phyloP scores from a whole-genome alignment of 139 green algal genomes.

The Desmodesmus armatus region DNA sequence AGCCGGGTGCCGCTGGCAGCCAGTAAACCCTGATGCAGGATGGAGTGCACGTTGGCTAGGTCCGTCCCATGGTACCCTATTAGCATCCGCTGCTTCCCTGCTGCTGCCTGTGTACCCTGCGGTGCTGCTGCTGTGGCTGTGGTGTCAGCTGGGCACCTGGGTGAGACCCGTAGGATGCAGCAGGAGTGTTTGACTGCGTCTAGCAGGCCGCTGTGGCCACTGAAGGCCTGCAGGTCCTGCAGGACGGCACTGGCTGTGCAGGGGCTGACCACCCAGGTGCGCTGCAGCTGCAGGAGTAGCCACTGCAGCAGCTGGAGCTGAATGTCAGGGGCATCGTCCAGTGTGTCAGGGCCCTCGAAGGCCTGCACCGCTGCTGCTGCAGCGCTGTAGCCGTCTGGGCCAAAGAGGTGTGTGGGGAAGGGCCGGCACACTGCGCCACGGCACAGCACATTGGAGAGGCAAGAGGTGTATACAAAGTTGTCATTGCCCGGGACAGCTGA shows the following conservation, averaged over 20 bases:
- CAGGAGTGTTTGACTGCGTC: conserved; percentile 3
- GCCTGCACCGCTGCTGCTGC: not conserved
- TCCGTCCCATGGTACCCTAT: conserved; percentile 33
- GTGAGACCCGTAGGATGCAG: conserved; percentile 2
- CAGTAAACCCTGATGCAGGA: conserved; percentile 40
- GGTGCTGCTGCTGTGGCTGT: not conserved
- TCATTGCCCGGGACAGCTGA: not conserved
- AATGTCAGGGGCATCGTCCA: not conserved
- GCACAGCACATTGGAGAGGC: not conserved
- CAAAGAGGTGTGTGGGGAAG: not conserved
- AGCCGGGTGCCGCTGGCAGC: conserved; percentile 23
- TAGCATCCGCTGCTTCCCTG: not conserved
- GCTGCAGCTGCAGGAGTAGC: conserved; percentile 29
- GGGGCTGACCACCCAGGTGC: not conserved
- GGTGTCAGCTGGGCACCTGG: not conserved
- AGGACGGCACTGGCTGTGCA: not conserved
- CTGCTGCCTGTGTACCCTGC: not conserved
- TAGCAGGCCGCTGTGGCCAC: not conserved
- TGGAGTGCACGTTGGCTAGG: conserved; percentile 37
- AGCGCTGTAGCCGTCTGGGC: not conserved
- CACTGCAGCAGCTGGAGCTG: conserved; percentile 41
- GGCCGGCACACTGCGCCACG: conserved; percentile 35
- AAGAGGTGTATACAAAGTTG: not conserved
- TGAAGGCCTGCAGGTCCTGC: not conserved
- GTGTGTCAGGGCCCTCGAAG: not conserved